Evolutionary conservation across 176 grass and related monocot species (phyloP).

Genomic region (Panicum miliaceum): DNA sequence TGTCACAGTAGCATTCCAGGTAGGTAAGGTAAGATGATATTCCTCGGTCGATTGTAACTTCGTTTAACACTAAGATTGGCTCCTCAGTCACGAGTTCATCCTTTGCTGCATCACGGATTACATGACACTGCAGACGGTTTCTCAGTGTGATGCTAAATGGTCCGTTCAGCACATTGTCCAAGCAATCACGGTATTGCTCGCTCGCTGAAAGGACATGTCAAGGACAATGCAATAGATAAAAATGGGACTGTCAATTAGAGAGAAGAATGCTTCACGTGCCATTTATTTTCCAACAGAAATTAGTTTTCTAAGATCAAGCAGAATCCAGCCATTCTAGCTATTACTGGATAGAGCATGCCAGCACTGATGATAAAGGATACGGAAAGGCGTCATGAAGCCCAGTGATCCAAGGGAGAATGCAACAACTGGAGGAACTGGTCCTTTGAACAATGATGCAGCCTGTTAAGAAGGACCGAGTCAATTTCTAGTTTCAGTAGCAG

Average conservation of each 20-base stretch:
- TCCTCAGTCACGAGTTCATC: constrained; percentile 82
- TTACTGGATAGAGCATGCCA: neutral
- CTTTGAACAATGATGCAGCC: constrained; percentile 98
- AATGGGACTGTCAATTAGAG: neutral
- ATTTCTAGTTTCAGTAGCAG: constrained; percentile 19
- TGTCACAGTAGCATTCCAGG: constrained; percentile 91
- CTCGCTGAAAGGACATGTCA: constrained; percentile 68
- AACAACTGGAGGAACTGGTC: constrained; percentile 94
- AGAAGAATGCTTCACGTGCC: neutral
- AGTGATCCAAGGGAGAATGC: constrained; percentile 91
- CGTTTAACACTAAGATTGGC: constrained; percentile 84
- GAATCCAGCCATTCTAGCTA: constrained; percentile 4
- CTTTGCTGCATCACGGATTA: constrained; percentile 86
- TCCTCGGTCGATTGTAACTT: constrained; percentile 90
- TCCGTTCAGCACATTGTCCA: constrained; percentile 75
- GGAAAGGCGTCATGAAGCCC: constrained; percentile 98
- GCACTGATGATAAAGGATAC: constrained; percentile 64
- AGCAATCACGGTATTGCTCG: constrained; percentile 71
- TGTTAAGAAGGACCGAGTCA: constrained; percentile 48
- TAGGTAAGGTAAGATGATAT: constrained; percentile 98
- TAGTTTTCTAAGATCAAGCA: neutral
- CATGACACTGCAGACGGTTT: constrained; percentile 84
- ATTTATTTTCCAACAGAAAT: constrained; percentile 10
- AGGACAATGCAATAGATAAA: constrained; percentile 37
- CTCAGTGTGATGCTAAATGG: constrained; percentile 92